A percentile compares a stretch with the other conserved stretches of the same genome.
These are phyloP conservation scores for Penicillium angulare DNA, from an alignment of 495 filamentous ascomycete species.

Conservation along the genomic window DNA sequence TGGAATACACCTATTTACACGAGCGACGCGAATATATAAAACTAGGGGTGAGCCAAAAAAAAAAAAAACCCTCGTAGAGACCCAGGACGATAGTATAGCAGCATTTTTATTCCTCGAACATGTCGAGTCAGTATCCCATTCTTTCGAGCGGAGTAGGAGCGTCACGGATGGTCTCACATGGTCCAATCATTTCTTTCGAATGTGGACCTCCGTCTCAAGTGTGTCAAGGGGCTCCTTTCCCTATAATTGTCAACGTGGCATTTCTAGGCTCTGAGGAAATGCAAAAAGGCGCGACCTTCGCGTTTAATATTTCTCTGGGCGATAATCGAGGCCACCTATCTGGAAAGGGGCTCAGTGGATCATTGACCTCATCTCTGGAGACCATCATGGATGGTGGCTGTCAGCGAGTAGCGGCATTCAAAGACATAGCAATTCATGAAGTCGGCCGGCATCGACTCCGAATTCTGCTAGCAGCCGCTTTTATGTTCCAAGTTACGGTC, in stretches of 20 bases:
- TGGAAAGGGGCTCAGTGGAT: neutral
- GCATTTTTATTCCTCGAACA: neutral
- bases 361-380: neutral
- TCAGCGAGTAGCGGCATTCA: neutral
- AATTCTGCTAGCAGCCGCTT: neutral
- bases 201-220: neutral
- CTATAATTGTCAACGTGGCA: neutral
- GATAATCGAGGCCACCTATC: neutral
- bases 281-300: neutral
- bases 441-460: neutral
- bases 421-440: neutral
- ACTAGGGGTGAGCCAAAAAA: neutral
- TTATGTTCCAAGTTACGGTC: neutral
- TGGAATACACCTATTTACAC: neutral
- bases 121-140: neutral
- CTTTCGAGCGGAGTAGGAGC: neutral
- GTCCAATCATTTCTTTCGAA: neutral
- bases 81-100: neutral
- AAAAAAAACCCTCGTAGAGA: too few species aligned
- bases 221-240: neutral
- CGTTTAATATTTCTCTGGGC: neutral
- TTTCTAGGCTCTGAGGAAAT: neutral
- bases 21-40: neutral
- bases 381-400: neutral
- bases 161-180: neutral